Evolutionary conservation across 805 yeast species (phyloP).

Genomic region (Candida maltosa): DNA sequence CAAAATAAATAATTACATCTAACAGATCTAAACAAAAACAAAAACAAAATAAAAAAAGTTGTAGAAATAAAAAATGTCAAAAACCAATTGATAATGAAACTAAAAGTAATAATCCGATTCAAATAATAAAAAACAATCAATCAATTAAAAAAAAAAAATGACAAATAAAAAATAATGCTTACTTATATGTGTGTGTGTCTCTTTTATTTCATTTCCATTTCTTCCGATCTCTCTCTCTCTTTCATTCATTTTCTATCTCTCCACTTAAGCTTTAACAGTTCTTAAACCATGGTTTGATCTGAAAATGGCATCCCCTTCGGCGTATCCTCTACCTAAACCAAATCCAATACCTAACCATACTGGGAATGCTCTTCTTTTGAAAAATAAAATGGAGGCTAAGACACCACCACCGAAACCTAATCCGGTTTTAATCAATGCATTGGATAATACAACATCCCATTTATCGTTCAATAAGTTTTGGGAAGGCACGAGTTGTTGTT

Average conservation of each 20-base stretch:
- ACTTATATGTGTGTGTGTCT: too few relatives aligned
- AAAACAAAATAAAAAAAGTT: too few relatives aligned
- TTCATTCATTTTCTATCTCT: not conserved
- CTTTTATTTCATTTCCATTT: not conserved
- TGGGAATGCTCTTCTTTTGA: constrained; percentile 94
- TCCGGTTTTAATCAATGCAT: constrained; percentile 91
- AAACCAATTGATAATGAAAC: too few relatives aligned
- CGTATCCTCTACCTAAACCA: constrained; percentile 95
- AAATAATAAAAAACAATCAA: too few relatives aligned
- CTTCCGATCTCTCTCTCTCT: not conserved
- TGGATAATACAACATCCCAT: constrained; percentile 96
- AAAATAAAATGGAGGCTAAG: constrained; percentile 81
- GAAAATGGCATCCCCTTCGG: constrained; percentile 97
- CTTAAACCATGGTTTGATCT: constrained; percentile 77
- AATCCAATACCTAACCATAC: constrained; percentile 97
- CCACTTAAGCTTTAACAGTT: constrained; percentile 58
- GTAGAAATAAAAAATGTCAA: too few relatives aligned
- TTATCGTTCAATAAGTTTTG: constrained; percentile 62
- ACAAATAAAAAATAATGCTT: too few relatives aligned
- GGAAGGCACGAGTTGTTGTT: constrained; percentile 25
- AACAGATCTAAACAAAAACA: too few relatives aligned
- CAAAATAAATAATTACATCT: too few relatives aligned
- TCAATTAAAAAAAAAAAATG: too few relatives aligned
- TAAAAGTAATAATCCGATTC: too few relatives aligned
- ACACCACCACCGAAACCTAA: constrained; percentile 97